phyloP scores from a whole-genome alignment of 2,329 filamentous ascomycete species.

The Didymella pinodella region DNA sequence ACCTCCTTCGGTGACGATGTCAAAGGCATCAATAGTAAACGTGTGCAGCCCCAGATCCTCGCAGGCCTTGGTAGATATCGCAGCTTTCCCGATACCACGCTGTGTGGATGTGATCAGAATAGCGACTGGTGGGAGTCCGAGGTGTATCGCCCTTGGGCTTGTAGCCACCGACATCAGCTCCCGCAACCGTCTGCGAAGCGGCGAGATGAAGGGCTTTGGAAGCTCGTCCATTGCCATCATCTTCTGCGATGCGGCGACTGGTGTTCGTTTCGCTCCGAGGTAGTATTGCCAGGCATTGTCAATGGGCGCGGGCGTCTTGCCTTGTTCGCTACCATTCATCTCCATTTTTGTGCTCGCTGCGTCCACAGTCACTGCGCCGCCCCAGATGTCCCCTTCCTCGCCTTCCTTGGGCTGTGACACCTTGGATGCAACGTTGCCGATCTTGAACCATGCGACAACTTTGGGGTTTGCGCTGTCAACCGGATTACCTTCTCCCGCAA shows the following conservation, averaged over 20 bases:
- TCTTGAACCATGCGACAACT: constrained; percentile 87
- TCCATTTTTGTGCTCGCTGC: constrained; percentile 87
- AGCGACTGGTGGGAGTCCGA: constrained; percentile 86
- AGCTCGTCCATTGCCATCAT: constrained; percentile 56
- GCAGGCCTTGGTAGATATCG: constrained; percentile 77
- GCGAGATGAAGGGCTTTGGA: constrained; percentile 54
- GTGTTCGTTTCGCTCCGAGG: constrained; percentile 75
- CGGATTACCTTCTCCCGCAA: constrained; percentile 29
- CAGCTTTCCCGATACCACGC: constrained; percentile 91
- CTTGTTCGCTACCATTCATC: constrained; percentile 86
- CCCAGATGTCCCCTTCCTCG: constrained; percentile 79
- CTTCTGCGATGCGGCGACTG: constrained; percentile 66
- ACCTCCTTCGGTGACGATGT: constrained; percentile 90
- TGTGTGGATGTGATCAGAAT: constrained; percentile 91
- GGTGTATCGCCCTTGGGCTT: constrained; percentile 82
- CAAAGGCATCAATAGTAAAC: constrained; percentile 89
- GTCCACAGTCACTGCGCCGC: constrained; percentile 84
- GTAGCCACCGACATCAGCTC: constrained; percentile 89
- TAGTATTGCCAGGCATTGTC: constrained; percentile 90
- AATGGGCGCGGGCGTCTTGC: constrained; percentile 77
- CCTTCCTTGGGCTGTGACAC: constrained; percentile 61
- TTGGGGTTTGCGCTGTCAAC: constrained; percentile 35
- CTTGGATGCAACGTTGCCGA: constrained; percentile 68
- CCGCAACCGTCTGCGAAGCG: constrained; percentile 69
- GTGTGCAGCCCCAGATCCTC: constrained; percentile 89